Evolutionary conservation across 2,329 filamentous ascomycete species (phyloP).

Genomic region (Ascochyta pisi): DNA sequence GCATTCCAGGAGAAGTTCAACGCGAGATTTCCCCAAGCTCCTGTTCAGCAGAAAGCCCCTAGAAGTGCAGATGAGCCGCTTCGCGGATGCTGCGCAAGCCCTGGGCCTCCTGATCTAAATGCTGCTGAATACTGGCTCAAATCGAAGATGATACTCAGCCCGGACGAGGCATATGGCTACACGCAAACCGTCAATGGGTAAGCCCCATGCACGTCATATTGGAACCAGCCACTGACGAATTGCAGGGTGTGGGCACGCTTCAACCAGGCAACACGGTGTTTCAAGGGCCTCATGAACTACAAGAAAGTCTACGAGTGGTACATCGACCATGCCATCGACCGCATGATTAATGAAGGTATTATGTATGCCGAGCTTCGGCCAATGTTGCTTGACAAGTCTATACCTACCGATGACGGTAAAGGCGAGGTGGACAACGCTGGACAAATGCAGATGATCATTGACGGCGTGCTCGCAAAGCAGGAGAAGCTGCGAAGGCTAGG

Average conservation of each 20-base stretch:
- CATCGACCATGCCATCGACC: slow-evolving; percentile 64
- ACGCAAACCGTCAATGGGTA: slow-evolving; percentile 62
- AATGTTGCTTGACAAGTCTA: slow-evolving; percentile 71
- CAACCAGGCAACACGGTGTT: slow-evolving; percentile 72
- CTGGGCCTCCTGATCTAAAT: slow-evolving; percentile 19
- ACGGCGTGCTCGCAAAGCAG: slow-evolving; percentile 61
- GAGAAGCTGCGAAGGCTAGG: slow-evolving; percentile 45
- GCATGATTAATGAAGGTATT: slow-evolving; percentile 69
- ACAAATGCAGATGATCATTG: slow-evolving; percentile 60
- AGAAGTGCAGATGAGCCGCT: slow-evolving; percentile 6
- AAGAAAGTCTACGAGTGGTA: slow-evolving; percentile 68
- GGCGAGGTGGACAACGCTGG: slow-evolving; percentile 60
- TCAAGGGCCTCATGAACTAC: slow-evolving; percentile 76
- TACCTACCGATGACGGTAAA: slow-evolving; percentile 65
- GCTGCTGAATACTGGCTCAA: slow-evolving; percentile 62
- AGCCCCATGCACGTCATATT: slow-evolving; percentile 29
- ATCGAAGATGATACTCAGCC: slow-evolving; percentile 67
- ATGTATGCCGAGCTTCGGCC: slow-evolving; percentile 75
- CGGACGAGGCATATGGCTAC: slow-evolving; percentile 64
- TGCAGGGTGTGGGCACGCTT: slow-evolving; percentile 65
- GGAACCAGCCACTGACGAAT: not conserved
- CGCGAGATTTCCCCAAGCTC: slow-evolving; percentile 10
- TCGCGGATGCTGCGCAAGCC: slow-evolving; percentile 23
- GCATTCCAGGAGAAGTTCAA: slow-evolving; percentile 52
- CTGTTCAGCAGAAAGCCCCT: slow-evolving; percentile 4